Conservation (phyloP, 768 basidiomycete species). For the Pleurotus ostreatus region DNA sequence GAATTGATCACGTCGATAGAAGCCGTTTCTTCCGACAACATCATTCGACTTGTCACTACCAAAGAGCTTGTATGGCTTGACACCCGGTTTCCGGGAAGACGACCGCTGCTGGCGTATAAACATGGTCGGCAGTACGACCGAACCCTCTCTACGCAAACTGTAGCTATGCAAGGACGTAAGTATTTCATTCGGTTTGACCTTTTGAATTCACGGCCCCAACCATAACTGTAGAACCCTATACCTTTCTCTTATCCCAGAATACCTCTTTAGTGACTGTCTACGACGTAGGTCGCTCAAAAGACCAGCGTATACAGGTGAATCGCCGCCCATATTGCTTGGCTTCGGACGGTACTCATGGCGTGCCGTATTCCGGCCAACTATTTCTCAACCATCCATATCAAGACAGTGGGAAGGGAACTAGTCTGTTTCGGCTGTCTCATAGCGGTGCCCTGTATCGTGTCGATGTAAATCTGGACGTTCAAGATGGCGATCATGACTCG, state of each 20-base stretch:
- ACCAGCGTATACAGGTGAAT: slow-evolving; percentile 40
- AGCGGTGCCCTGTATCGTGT: slow-evolving; percentile 42
- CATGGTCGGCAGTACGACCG: slow-evolving; percentile 62
- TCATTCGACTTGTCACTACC: slow-evolving; percentile 58
- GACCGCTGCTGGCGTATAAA: slow-evolving; percentile 56
- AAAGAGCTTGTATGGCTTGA: slow-evolving; percentile 69
- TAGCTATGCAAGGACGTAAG: slow-evolving; percentile 19
- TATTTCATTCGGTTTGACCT: background rate
- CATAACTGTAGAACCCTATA: slow-evolving; percentile 37
- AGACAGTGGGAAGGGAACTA: slow-evolving; percentile 18
- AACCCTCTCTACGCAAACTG: slow-evolving; percentile 42
- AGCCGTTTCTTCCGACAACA: slow-evolving; percentile 32
- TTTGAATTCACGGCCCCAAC: background rate
- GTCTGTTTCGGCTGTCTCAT: slow-evolving; percentile 44
- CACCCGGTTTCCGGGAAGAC: slow-evolving; percentile 42
- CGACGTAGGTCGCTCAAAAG: slow-evolving; percentile 45
- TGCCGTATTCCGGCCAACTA: slow-evolving; percentile 24
- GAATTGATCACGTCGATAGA: slow-evolving; percentile 55
- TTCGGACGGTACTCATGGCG: slow-evolving; percentile 19
- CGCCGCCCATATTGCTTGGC: slow-evolving; percentile 42
- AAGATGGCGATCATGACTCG: slow-evolving; percentile 10
- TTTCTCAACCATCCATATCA: slow-evolving; percentile 29
- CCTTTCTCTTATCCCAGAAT: slow-evolving; percentile 55
- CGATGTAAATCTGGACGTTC: slow-evolving; percentile 25
- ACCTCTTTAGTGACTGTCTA: slow-evolving; percentile 62